Conservation (phyloP, 2,329 filamentous ascomycete genomes). For the Pseudogymnoascus pannorum region DNA sequence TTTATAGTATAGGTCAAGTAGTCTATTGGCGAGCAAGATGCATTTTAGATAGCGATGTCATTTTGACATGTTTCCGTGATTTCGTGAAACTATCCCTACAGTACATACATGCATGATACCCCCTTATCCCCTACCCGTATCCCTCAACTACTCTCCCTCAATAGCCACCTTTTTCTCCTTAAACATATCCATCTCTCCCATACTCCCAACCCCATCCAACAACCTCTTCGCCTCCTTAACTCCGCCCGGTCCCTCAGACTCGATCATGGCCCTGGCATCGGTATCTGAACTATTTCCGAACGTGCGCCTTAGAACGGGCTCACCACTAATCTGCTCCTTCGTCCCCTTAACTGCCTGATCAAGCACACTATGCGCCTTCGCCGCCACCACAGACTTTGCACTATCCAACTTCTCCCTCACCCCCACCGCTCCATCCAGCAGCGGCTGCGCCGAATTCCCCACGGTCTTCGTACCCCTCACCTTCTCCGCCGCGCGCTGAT, state of each 20-base stretch:
- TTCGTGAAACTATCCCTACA: neutral
- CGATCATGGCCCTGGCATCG: neutral
- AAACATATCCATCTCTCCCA: neutral
- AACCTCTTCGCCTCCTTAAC: constrained; percentile 13
- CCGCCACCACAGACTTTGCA: neutral
- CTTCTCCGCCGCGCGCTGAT: constrained; percentile 17
- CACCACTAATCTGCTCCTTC: neutral
- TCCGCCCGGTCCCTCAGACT: neutral
- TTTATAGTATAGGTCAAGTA: neutral
- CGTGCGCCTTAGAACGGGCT: neutral
- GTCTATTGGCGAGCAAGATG: neutral
- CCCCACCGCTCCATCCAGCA: neutral
- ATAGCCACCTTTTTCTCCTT: neutral
- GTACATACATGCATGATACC: neutral
- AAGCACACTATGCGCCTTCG: neutral
- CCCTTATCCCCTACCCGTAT: neutral
- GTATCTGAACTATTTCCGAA: neutral
- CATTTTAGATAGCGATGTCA: neutral
- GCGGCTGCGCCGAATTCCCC: neutral
- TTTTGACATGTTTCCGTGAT: neutral
- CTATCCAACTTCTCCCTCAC: neutral
- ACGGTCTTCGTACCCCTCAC: neutral
- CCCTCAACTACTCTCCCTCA: neutral
- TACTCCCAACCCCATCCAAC: neutral
- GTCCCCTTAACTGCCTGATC: constrained; percentile 11